Evolutionary conservation across 768 basidiomycete species (phyloP).

Genomic region (Russula olivacea): DNA sequence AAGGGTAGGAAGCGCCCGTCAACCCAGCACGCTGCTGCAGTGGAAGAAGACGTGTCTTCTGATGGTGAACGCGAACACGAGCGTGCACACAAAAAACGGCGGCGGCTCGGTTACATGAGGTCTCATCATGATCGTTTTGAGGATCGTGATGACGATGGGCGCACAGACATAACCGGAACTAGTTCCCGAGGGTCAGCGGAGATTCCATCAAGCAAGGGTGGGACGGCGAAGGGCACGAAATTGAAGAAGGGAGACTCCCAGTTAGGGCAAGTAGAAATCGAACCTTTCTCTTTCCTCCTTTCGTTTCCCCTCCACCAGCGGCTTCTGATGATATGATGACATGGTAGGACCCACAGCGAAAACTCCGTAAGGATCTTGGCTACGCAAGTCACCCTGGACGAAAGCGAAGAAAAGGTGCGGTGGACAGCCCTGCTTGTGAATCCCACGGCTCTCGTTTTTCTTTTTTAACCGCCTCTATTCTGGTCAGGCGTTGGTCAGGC

Average conservation of each 20-base stretch:
- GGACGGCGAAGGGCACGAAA: constrained; percentile 1
- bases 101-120: constrained; percentile 21
- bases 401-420: constrained; percentile 54
- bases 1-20: constrained; percentile 32
- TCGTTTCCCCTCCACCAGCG: neutral
- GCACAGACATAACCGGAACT: neutral
- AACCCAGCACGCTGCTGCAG: constrained; percentile 9
- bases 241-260: constrained; percentile 2
- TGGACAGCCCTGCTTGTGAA: constrained; percentile 18
- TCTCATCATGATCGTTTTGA: constrained; percentile 28
- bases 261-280: constrained; percentile 8
- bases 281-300: neutral
- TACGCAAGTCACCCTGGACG: constrained; percentile 55
- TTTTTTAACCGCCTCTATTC: neutral
- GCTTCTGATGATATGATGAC: neutral
- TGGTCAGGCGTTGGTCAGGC: constrained; percentile 49
- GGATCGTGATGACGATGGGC: neutral
- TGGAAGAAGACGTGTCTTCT: constrained; percentile 10
- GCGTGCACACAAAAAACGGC: constrained; percentile 16
- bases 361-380: constrained; percentile 52
- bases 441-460: neutral
- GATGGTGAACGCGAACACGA: constrained; percentile 13
- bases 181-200: neutral
- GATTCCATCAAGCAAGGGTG: neutral
- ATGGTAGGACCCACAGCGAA: constrained; percentile 7